Evolutionary conservation across 2,329 filamentous ascomycete genomes (phyloP), one percentile per base, ranked within the genome.

Genomic region (Aspergillus sp.): DNA sequence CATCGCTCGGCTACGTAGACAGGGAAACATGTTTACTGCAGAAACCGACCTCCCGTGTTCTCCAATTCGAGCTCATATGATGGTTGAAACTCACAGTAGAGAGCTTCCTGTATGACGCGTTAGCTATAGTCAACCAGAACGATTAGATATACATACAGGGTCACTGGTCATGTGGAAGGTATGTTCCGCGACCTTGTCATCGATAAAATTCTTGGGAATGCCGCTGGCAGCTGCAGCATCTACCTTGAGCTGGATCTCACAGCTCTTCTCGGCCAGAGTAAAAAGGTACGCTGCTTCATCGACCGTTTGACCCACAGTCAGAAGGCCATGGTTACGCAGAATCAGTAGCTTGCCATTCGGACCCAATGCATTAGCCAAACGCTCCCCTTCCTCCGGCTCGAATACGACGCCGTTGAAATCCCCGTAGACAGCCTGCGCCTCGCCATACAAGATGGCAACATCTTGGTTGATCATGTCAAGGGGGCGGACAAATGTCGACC

Each of bases 241-340:
- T 34, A 81, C 79, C 54, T 76, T 69, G 44, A 87, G 68, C 67
- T 88, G 84, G 30, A 85, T 76, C 47, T 80, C 74, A 61, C 85
- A 88, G 41, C 77, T 80, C 42, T 82, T 74, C 63, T 88, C 85
- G 62, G 87, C 73, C 40, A 84, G 67, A 0, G 79, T 80, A 59
- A 86, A 85, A 44, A 87, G 63, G 62, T 82, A 88, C 0, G 80
- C 81, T 1, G 85, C 85, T 64, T 88, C 85, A 59, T 88, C 85
- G 2, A 88, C 84, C 0, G 85, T 88, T 5, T 64, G 58, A 3
- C 85, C 85, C 0, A 86, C 83, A 0, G 82, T 86, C 43, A 88
- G 65, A 33, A 89, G 67, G 0, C 85, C 85, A 64, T 88, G 85
- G 61, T 88, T 88, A 53, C 82, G 72, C 43, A 88, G 67, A 41